These are phyloP conservation scores for Colletotrichum eremochloae DNA, from an alignment of 2,329 filamentous ascomycete species.

Conservation along the genomic window DNA sequence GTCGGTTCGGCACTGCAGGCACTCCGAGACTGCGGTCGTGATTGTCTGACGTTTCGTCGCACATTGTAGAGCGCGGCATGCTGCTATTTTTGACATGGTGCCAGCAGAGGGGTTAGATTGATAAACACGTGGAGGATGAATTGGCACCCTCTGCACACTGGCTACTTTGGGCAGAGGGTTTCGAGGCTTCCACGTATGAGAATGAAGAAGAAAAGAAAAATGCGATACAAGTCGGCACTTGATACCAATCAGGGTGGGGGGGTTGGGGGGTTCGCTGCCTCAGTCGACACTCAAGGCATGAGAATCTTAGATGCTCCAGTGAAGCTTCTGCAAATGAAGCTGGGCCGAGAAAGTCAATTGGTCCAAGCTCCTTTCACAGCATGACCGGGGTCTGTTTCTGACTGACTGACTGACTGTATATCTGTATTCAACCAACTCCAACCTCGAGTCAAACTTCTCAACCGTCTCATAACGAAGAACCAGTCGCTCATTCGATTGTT, in stretches of 20 bases:
- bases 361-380: conserved; percentile 24
- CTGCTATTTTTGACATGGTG: conserved; percentile 21
- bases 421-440: neutral
- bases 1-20: neutral
- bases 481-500: neutral
- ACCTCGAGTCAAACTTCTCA: neutral
- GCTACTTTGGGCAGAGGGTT: neutral
- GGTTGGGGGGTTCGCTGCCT: neutral
- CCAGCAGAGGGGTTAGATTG: neutral
- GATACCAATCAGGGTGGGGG: neutral
- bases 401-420: neutral
- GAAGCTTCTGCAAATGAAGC: conserved; percentile 33
- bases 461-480: neutral
- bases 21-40: neutral
- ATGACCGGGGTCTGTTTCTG: neutral
- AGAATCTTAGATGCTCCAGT: conserved; percentile 2
- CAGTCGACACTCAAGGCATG: neutral
- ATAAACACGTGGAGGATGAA: neutral
- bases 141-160: no score
- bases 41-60: neutral
- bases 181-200: neutral
- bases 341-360: conserved; percentile 17
- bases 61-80: conserved; percentile 11
- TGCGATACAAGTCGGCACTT: neutral
- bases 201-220: neutral